Evolutionary conservation across 1,139 yeast genomes (phyloP).

Genomic region (Yamadazyma atmosphaerica): DNA sequence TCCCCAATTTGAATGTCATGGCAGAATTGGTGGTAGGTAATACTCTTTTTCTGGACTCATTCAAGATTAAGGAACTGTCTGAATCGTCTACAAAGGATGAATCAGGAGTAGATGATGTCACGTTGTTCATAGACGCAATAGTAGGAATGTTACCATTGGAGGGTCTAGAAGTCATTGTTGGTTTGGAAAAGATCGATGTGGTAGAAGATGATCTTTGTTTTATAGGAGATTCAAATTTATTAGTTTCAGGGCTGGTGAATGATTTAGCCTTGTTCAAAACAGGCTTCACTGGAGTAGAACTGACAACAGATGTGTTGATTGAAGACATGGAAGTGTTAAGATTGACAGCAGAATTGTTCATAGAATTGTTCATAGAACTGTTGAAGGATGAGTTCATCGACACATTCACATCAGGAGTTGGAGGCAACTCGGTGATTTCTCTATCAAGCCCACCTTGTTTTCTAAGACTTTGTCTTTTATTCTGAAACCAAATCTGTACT

Average conservation of each 20-base stretch:
- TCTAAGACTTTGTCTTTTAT: slow-evolving; percentile 82
- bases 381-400: slow-evolving; percentile 6
- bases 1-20: slow-evolving; percentile 41
- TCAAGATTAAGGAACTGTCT: slow-evolving; percentile 23
- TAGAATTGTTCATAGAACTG: slow-evolving; percentile 8
- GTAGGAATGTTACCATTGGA: slow-evolving; percentile 9
- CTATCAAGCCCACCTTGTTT: slow-evolving; percentile 45
- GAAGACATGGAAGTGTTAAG: slow-evolving; percentile 17
- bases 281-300: slow-evolving; percentile 25
- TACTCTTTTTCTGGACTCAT: slow-evolving; percentile 40
- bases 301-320: slow-evolving; percentile 17
- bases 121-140: not conserved
- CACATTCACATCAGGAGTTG: slow-evolving; percentile 30
- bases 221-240: slow-evolving; percentile 23
- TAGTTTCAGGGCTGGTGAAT: slow-evolving; percentile 23
- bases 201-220: slow-evolving; percentile 24
- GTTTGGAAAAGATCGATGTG: slow-evolving; percentile 10
- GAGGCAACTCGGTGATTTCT: slow-evolving; percentile 47
- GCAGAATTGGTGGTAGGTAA: slow-evolving; percentile 31
- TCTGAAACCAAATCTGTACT: slow-evolving; percentile 98
- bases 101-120: slow-evolving; percentile 18
- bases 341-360: slow-evolving; percentile 9
- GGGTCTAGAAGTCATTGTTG: slow-evolving; percentile 6
- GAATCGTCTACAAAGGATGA: slow-evolving; percentile 21
- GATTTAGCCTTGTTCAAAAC: slow-evolving; percentile 28